Evolutionary conservation across 225 moss, liverwort and hornwort species (phyloP), one percentile per base, ranked within the genome.

Genomic region (Pleurozium schreberi): DNA sequence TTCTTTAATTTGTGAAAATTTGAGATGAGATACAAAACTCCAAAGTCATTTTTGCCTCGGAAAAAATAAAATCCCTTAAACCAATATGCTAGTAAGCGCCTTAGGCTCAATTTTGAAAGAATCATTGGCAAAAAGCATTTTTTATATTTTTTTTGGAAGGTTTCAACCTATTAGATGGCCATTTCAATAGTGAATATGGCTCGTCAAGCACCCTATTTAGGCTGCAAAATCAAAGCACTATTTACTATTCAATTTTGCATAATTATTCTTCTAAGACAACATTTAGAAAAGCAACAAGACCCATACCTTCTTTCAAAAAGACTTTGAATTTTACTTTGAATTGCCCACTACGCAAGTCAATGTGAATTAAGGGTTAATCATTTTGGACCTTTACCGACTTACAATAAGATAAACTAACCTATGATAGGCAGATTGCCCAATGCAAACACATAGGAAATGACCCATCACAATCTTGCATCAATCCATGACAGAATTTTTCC

Each of bases 41-140:
- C n/a, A n/a, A n/a, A n/a, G n/a, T n/a, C n/a, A n/a, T n/a, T n/a
- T n/a, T n/a, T n/a, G n/a, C n/a, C n/a, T n/a, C n/a, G n/a, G n/a
- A n/a, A n/a, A n/a, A n/a, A n/a, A n/a, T n/a, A n/a, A n/a, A n/a
- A n/a, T n/a, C n/a, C n/a, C 17, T 66, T 36, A 10, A 36, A 36
- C 3, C 3, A 1, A 65, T 2, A 65, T 0, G 18, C 8, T 19
- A 33, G 2, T 6, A 64, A 65, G 3, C 34, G n/a, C 3, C 11
- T 1, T 66, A n/a, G n/a, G 6, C 25, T 40, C 13, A 13, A 0
- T 40, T 23, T n/a, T 23, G 22, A 69, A 11, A 68, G 12, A 68
- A 18, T n/a, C 22, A 38, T n/a, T n/a, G 68, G 7, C 4, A 12
- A n/a, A n/a, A n/a, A n/a, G 6, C 21, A 3, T 30, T 26, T 18